These are phyloP conservation scores for Beauveria rudraprayagi DNA, from an alignment of 2,329 filamentous ascomycete genomes.

Conservation along the genomic window DNA sequence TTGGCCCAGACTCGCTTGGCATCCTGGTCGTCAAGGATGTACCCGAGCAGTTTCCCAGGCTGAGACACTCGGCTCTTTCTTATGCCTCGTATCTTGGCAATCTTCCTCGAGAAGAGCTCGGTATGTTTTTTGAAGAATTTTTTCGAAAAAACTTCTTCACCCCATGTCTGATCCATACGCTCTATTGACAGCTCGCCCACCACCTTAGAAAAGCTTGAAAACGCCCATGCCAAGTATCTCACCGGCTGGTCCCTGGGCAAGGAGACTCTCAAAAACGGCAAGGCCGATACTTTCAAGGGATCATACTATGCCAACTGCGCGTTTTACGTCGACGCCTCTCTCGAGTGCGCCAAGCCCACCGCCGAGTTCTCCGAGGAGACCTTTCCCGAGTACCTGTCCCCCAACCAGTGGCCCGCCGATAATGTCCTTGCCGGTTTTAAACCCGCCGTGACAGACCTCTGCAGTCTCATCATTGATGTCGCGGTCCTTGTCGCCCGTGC, in stretches of 20 bases:
- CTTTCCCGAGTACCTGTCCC: conserved; percentile 81
- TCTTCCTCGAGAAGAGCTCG: conserved; percentile 61
- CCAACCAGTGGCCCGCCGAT: conserved; percentile 79
- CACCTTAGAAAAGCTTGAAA: conserved; percentile 46
- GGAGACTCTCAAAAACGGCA: conserved; percentile 70
- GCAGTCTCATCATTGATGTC: conserved; percentile 77
- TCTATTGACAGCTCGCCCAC: neutral
- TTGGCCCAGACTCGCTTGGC: conserved; percentile 82
- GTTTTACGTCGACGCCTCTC: conserved; percentile 58
- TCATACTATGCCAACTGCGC: conserved; percentile 80
- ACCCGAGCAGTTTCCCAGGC: conserved; percentile 58
- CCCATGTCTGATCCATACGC: neutral
- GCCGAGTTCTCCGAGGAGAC: conserved; percentile 48
- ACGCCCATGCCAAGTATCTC: conserved; percentile 53
- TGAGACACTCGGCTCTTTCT: conserved; percentile 69
- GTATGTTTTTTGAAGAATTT: conserved; percentile 31
- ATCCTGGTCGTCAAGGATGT: conserved; percentile 91
- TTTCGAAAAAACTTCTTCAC: too few species aligned
- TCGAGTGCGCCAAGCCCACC: conserved; percentile 56
- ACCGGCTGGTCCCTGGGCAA: conserved; percentile 76
- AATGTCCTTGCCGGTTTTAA: conserved; percentile 67
- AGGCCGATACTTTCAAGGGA: conserved; percentile 72
- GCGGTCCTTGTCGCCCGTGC: conserved; percentile 83
- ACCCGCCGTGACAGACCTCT: conserved; percentile 64
- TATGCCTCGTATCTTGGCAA: conserved; percentile 87